phyloP scores from a whole-genome alignment of 176 grass and related monocot genomes.

The Elaeis guineensis region DNA sequence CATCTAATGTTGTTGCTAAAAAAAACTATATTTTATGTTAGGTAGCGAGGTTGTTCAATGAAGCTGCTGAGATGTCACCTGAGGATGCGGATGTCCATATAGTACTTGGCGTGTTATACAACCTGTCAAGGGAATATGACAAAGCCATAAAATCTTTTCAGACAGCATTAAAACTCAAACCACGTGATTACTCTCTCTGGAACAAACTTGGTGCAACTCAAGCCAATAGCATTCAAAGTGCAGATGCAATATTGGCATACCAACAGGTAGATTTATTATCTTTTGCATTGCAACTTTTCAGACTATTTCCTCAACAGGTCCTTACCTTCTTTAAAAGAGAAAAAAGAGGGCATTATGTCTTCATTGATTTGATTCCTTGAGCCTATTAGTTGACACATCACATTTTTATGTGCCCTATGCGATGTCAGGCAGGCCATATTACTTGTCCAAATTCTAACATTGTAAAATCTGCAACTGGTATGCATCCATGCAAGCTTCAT shows the following conservation, averaged over 20 bases:
- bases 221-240: constrained; percentile 96
- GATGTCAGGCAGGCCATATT: too few relatives aligned
- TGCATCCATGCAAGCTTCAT: too few relatives aligned
- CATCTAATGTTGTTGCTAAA: constrained; percentile 18
- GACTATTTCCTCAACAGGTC: too few relatives aligned
- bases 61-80: constrained; percentile 88
- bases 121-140: constrained; percentile 97
- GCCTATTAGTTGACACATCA: too few relatives aligned
- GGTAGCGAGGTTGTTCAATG: constrained; percentile 86
- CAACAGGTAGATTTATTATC: constrained; percentile 56
- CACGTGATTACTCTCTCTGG: constrained; percentile 96
- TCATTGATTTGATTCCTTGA: too few relatives aligned
- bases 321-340: too few relatives aligned
- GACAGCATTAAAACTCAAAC: constrained; percentile 75
- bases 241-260: constrained; percentile 89
- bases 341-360: too few relatives aligned
- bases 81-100: constrained; percentile 97
- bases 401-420: too few relatives aligned
- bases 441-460: too few relatives aligned
- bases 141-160: constrained; percentile 91
- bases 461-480: too few relatives aligned
- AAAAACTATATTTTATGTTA: constrained; percentile 29
- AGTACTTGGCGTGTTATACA: constrained; percentile 94
- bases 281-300: too few relatives aligned
- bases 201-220: constrained; percentile 99